Conservation (phyloP, 73 alveolate genomes). For the Breviolum minutum region DNA sequence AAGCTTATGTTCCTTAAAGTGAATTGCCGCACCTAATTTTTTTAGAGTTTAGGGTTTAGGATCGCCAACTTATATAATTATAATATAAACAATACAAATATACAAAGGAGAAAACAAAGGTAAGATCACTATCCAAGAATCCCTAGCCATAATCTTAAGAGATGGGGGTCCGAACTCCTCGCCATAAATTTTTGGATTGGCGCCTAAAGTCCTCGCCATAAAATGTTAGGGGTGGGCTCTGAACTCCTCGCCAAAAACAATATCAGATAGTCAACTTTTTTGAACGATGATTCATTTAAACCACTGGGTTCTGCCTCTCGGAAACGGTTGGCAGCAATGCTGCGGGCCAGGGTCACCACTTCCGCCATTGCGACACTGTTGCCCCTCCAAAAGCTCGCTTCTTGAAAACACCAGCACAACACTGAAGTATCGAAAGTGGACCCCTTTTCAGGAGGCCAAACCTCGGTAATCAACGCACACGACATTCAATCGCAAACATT, state of each 20-base stretch:
- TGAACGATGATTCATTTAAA: background rate
- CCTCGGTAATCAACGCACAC: background rate
- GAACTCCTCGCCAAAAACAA: background rate
- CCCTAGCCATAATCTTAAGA: background rate
- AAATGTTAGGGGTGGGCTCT: background rate
- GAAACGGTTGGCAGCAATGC: background rate
- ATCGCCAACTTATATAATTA: background rate
- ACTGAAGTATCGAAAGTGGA: background rate
- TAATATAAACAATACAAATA: too few species aligned
- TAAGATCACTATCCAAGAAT: background rate
- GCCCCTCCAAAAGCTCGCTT: constrained; percentile 20
- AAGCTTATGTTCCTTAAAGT: background rate
- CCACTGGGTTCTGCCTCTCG: background rate
- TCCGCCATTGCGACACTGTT: background rate
- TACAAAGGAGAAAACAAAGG: background rate
- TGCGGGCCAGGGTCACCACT: background rate
- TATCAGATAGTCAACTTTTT: background rate
- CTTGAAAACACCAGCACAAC: background rate
- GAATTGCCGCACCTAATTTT: background rate
- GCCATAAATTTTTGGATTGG: background rate
- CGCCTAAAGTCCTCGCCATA: background rate
- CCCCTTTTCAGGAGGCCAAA: background rate
- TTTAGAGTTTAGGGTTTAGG: background rate
- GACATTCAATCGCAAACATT: background rate
- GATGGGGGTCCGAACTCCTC: background rate